phyloP scores from a whole-genome alignment of 2,329 filamentous ascomycete species.

The Ophioceras dolichostomum region DNA sequence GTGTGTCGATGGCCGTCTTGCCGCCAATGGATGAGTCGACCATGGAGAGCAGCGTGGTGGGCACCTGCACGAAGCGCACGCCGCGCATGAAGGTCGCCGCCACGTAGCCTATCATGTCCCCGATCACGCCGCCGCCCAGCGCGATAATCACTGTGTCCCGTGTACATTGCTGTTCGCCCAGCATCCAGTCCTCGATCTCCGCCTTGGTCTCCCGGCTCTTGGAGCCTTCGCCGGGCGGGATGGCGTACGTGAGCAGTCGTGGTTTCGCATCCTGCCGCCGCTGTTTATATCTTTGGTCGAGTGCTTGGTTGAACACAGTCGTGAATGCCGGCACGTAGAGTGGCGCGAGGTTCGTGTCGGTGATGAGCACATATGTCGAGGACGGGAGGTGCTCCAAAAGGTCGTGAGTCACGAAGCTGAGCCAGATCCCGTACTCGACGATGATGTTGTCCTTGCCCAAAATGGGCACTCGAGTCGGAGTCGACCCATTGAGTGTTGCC shows the following conservation, averaged over 20 bases:
- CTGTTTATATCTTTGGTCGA: constrained; percentile 17
- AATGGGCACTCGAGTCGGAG: constrained; percentile 58
- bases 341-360: constrained; percentile 80
- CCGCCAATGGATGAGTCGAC: constrained; percentile 97
- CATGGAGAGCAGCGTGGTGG: constrained; percentile 90
- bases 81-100: constrained; percentile 98
- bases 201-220: constrained; percentile 91
- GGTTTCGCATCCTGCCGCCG: constrained; percentile 21
- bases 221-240: constrained; percentile 84
- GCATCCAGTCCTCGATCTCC: constrained; percentile 95
- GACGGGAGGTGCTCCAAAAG: constrained; percentile 65
- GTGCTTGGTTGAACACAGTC: constrained; percentile 45
- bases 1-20: constrained; percentile 96
- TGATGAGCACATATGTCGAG: constrained; percentile 92
- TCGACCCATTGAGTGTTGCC: constrained; percentile 11
- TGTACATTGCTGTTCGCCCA: constrained; percentile 82
- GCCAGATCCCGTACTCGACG: constrained; percentile 85
- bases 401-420: constrained; percentile 68
- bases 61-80: constrained; percentile 90
- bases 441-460: constrained; percentile 84
- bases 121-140: constrained; percentile 90
- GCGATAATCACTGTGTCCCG: constrained; percentile 92
- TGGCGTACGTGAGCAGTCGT: constrained; percentile 73
- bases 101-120: constrained; percentile 95
- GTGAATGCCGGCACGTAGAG: constrained; percentile 73